These are phyloP conservation scores for Biscogniauxia marginata DNA, from an alignment of 2,329 filamentous ascomycete genomes.

Conservation along the genomic window DNA sequence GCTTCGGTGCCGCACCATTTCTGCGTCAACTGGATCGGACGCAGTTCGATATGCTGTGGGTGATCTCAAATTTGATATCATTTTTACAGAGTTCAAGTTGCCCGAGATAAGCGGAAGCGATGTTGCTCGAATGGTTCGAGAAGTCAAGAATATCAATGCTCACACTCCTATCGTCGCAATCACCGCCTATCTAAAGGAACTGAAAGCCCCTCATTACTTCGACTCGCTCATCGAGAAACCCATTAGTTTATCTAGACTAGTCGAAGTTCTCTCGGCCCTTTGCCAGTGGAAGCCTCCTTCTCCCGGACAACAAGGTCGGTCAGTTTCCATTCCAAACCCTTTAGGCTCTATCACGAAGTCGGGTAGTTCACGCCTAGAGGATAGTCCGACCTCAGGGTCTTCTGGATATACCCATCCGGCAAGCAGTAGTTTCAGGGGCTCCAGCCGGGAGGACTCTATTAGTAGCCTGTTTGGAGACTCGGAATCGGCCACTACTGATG, in stretches of 20 bases:
- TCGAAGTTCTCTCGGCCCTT: constrained; percentile 79
- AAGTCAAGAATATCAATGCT: constrained; percentile 92
- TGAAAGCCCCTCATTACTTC: constrained; percentile 93
- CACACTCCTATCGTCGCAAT: constrained; percentile 95
- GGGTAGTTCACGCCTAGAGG: constrained; percentile 63
- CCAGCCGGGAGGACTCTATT: constrained; percentile 85
- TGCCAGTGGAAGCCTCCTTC: constrained; percentile 90
- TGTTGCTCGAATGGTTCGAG: constrained; percentile 94
- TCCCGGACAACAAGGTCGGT: constrained; percentile 42
- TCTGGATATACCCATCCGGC: constrained; percentile 70
- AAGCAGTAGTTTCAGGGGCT: constrained; percentile 69
- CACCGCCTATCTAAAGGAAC: constrained; percentile 95
- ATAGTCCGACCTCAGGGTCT: constrained; percentile 81
- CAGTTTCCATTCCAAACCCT: constrained; percentile 53
- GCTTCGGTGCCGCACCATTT: constrained; percentile 89
- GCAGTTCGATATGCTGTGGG: constrained; percentile 92
- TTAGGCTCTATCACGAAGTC: constrained; percentile 65
- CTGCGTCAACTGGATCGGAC: constrained; percentile 84
- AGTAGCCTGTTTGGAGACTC: constrained; percentile 84
- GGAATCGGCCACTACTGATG: constrained; percentile 75
- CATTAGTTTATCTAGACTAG: constrained; percentile 86
- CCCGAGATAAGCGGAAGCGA: constrained; percentile 94
- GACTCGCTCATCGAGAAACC: constrained; percentile 96
- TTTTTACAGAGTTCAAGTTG: constrained; percentile 95
- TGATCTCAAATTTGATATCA: constrained; percentile 97